Base-by-base conservation (phyloP, 2,329 filamentous ascomycete genomes). In the Paramyrothecium sp. region DNA sequence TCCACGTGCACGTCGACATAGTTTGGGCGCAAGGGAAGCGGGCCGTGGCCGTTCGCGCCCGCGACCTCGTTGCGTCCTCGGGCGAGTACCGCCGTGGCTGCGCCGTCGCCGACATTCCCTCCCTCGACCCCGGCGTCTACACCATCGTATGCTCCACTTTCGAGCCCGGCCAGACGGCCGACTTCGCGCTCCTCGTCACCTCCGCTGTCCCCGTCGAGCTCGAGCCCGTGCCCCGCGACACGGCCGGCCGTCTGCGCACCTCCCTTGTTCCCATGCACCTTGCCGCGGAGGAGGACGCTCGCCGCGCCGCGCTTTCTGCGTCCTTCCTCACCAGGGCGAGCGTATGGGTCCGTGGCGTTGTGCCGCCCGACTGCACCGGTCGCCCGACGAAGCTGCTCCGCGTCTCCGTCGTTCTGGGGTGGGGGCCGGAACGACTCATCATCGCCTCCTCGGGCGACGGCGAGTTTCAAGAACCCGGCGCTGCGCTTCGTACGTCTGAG, bases 61-160 rank as follows among this genome's bases (percentile, higher is more conserved):
- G 90, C 63, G 93, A 97, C 68, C 85, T 98, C 44, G 82, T 96
- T 22, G 84, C 85, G 21, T 89, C 91, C 56, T 96, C 91, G 34
- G 91, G 91, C n/a, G 92, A 97, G 63, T 97, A 99, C 73, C 87
- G 90, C 52, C 87, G 89, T 26, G 89, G 90, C 26, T 91, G 89
- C 69, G 90, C 90, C 3, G 78, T 92, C 33, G 87, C 89, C 3
- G 84, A 90, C 60, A 75, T 84, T 63, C 71, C 66, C 67, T 61
- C 77, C 20, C 75, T 97, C 19, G 85, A 87, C 44, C 76, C 85
- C 1, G 94, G 94, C 0, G 81, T 81, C 0, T 99, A 98, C 72
- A 97, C 91, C 0, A 81, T 97, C 56, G 89, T 97, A 7, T 94
- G 90, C 69, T 97, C 92, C 2, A 96, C 94, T 0, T 98, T 96